A percentile compares a stretch with the other conserved stretches of the same genome.
Conservation (phyloP, 1,284 basidiomycete genomes). For the Austroboletus niveus region DNA sequence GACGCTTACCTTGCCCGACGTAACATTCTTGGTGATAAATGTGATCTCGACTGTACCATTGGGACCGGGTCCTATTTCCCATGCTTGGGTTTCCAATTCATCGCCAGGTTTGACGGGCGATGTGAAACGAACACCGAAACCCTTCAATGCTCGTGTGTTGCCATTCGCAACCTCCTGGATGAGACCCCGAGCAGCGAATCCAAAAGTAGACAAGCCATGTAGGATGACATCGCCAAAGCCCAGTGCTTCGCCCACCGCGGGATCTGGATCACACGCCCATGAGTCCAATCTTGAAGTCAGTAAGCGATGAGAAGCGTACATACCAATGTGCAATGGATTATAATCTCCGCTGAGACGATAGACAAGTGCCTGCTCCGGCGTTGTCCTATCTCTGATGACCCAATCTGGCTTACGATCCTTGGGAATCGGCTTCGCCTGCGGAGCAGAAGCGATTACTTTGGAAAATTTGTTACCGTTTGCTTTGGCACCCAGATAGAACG, state of each 20-base stretch:
- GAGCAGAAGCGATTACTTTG: slow-evolving; percentile 66
- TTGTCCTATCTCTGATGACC: slow-evolving; percentile 66
- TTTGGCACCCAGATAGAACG: slow-evolving; percentile 76
- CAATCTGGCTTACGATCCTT: slow-evolving; percentile 68
- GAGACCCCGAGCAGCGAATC: slow-evolving; percentile 74
- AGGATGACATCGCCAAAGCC: slow-evolving; percentile 82
- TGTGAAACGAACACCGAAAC: slow-evolving; percentile 74
- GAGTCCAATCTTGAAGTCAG: neutral
- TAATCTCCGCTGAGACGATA: slow-evolving; percentile 85
- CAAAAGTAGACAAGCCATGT: slow-evolving; percentile 78
- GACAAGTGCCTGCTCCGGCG: slow-evolving; percentile 71
- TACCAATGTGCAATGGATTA: slow-evolving; percentile 82
- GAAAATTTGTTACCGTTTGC: slow-evolving; percentile 66
- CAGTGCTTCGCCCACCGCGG: slow-evolving; percentile 61
- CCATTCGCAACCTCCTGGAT: slow-evolving; percentile 59
- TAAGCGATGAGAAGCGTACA: slow-evolving; percentile 38
- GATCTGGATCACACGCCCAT: slow-evolving; percentile 46
- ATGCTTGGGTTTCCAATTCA: slow-evolving; percentile 71
- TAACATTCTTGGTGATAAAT: slow-evolving; percentile 70
- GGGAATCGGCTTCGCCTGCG: slow-evolving; percentile 65
- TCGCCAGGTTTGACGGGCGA: slow-evolving; percentile 80
- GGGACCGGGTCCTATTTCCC: slow-evolving; percentile 70
- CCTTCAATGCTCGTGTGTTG: slow-evolving; percentile 58
- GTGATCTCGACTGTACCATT: slow-evolving; percentile 67
- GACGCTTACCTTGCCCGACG: slow-evolving; percentile 59